Percentiles rank a stretch among this genome's conserved stretches.
phyloP scores from a whole-genome alignment of 306 rosid genomes.

The Quercus variabilis region DNA sequence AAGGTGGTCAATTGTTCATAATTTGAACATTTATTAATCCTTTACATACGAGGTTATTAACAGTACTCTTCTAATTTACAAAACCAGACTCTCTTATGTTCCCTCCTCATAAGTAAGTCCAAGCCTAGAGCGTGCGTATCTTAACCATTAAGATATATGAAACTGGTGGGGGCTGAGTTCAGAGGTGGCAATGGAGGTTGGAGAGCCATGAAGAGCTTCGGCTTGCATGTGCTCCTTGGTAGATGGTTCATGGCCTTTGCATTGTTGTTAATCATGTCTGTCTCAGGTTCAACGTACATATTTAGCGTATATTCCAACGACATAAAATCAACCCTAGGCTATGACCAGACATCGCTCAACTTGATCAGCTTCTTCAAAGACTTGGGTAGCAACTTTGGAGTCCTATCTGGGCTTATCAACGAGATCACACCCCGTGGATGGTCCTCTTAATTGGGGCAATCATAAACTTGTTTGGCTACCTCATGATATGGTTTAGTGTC shows the following conservation, averaged over 20 bases:
- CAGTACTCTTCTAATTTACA: no score
- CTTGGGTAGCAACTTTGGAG: conserved; percentile 58
- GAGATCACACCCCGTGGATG: conserved; percentile 69
- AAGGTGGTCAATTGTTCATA: no score
- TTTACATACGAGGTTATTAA: no score
- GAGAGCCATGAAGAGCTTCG: conserved; percentile 19
- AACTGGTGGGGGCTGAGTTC: conserved; percentile 23
- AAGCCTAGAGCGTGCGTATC: not conserved
- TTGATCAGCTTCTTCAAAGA: conserved; percentile 80
- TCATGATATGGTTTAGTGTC: conserved; percentile 76
- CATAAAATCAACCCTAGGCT: conserved; percentile 50
- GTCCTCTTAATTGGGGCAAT: conserved; percentile 48
- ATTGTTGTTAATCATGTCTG: conserved; percentile 53
- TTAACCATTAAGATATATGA: not conserved
- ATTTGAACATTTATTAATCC: no score
- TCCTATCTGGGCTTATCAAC: conserved; percentile 56
- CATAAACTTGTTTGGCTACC: conserved; percentile 73
- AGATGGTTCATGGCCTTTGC: conserved; percentile 75
- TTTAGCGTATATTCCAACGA: conserved; percentile 55
- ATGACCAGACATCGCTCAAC: conserved; percentile 71
- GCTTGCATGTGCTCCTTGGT: conserved; percentile 38
- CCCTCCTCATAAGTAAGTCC: not conserved
- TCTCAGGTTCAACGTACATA: conserved; percentile 65
- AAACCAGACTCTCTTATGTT: no score
- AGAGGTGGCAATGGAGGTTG: not conserved